phyloP scores from a whole-genome alignment of 148 eudicot species.

The Camellia granthamiana region DNA sequence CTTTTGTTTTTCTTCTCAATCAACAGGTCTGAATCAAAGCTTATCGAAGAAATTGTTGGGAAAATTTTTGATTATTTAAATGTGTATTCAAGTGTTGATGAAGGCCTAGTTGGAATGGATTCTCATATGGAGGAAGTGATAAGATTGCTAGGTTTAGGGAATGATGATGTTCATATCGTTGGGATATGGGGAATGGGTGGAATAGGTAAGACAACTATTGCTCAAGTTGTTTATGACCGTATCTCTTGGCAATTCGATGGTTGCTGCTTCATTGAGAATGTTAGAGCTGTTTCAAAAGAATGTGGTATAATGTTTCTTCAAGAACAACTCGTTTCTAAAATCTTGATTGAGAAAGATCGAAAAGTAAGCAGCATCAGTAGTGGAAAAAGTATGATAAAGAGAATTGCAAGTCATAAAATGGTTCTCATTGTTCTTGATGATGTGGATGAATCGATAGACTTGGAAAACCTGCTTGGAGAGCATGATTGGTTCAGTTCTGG shows the following conservation, averaged over 20 bases:
- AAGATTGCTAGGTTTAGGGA: too few relatives aligned
- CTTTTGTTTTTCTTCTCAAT: too few relatives aligned
- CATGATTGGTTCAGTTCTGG: slow-evolving; percentile 17
- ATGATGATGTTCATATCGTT: too few relatives aligned
- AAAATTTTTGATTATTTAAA: too few relatives aligned
- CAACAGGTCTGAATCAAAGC: too few relatives aligned
- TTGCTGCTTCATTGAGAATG: background rate
- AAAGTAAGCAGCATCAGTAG: background rate
- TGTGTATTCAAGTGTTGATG: too few relatives aligned
- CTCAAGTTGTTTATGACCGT: too few relatives aligned
- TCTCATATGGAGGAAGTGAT: too few relatives aligned
- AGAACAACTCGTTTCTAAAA: background rate
- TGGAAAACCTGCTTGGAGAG: background rate
- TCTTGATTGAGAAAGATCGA: background rate
- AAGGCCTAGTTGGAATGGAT: too few relatives aligned
- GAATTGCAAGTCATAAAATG: background rate
- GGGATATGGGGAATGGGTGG: too few relatives aligned
- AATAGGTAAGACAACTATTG: too few relatives aligned
- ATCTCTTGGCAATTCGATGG: background rate
- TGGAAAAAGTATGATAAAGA: background rate
- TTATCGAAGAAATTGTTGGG: too few relatives aligned
- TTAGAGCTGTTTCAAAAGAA: background rate
- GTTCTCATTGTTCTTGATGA: slow-evolving; percentile 22
- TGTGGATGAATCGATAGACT: background rate
- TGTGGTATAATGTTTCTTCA: background rate